A percentile compares a stretch with the other conserved stretches of the same genome.
Conservation (phyloP, 2,329 filamentous ascomycete species). For the Verticillium tricorpus region DNA sequence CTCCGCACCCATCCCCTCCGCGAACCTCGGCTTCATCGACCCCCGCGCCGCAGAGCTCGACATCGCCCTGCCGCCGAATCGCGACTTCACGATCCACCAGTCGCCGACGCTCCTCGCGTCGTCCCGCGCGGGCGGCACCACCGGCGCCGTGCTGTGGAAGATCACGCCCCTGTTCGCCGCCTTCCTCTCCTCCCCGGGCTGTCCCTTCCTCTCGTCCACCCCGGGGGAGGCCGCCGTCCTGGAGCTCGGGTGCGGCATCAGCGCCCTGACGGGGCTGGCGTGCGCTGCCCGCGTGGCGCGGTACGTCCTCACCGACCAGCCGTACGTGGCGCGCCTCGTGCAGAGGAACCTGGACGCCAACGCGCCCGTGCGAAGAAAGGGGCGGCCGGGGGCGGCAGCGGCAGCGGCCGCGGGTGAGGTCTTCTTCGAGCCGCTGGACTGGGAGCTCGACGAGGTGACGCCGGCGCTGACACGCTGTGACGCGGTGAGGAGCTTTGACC, state of each 20-base stretch:
- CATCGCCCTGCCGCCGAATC: conserved; percentile 35
- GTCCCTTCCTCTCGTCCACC: conserved; percentile 53
- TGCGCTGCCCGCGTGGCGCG: conserved; percentile 55
- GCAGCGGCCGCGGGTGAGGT: conserved; percentile 33
- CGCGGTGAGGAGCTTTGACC: conserved; percentile 53
- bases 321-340: conserved; percentile 76
- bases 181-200: conserved; percentile 65
- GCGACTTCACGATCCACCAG: conserved; percentile 73
- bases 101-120: conserved; percentile 80
- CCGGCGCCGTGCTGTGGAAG: conserved; percentile 79
- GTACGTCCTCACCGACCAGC: conserved; percentile 83
- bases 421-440: conserved; percentile 66
- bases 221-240: conserved; percentile 43
- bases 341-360: conserved; percentile 65
- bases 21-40: conserved; percentile 82
- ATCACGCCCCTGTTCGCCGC: conserved; percentile 77
- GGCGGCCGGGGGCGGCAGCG: conserved; percentile 6
- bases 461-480: conserved; percentile 30
- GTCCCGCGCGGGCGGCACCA: conserved; percentile 58
- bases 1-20: conserved; percentile 67
- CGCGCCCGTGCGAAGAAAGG: conserved; percentile 10
- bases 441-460: conserved; percentile 65
- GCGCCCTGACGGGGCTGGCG: conserved; percentile 70
- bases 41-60: conserved; percentile 61
- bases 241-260: conserved; percentile 86